Conservation (phyloP, 2,329 filamentous ascomycete genomes). For the Hymenoscyphus linearis region DNA sequence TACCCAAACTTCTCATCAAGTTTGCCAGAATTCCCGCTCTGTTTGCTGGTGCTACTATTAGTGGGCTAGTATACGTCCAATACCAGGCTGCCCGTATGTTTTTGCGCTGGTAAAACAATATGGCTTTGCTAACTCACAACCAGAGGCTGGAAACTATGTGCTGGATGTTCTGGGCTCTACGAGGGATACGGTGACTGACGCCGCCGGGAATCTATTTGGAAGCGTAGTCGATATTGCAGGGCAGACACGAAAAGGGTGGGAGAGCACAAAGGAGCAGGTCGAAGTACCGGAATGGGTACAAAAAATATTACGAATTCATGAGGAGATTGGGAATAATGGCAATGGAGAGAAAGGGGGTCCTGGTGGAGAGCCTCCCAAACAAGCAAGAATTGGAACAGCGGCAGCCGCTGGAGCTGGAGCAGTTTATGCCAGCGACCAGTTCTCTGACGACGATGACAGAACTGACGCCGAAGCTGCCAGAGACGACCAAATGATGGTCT, state of each 20-base stretch:
- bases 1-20: constrained; percentile 89
- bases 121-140: neutral
- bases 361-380: constrained; percentile 45
- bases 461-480: constrained; percentile 62
- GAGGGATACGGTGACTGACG: constrained; percentile 62
- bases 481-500: constrained; percentile 98
- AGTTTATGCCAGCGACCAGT: constrained; percentile 72
- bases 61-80: constrained; percentile 85
- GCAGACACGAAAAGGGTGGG: constrained; percentile 76
- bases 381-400: constrained; percentile 54
- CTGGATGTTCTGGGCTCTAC: constrained; percentile 71
- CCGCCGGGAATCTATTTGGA: constrained; percentile 65
- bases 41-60: constrained; percentile 83
- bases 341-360: constrained; percentile 36
- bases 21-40: constrained; percentile 83
- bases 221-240: constrained; percentile 69
- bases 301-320: constrained; percentile 59
- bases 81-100: constrained; percentile 83
- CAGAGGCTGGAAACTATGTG: constrained; percentile 71
- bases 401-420: constrained; percentile 63
- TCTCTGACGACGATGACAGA: constrained; percentile 58
- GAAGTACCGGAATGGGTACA: constrained; percentile 75
- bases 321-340: constrained; percentile 48
- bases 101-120: neutral
- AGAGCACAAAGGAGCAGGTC: constrained; percentile 73